These are phyloP conservation scores for Galeopsis tetrahit DNA, from an alignment of 257 asterid genomes.

Conservation along the genomic window DNA sequence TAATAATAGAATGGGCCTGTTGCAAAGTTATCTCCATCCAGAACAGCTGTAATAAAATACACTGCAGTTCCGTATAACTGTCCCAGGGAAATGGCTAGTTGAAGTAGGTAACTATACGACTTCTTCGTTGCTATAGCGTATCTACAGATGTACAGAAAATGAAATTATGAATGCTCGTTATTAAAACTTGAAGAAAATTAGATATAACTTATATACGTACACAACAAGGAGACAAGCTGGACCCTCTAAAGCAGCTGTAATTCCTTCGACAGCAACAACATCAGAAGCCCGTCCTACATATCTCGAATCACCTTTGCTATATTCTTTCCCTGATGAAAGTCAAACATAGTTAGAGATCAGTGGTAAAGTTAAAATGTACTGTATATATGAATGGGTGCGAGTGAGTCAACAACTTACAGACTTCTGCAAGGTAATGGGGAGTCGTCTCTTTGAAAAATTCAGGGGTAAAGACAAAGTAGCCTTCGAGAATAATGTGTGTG, in stretches of 20 bases:
- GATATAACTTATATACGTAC: conserved; percentile 47
- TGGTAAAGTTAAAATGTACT: not conserved
- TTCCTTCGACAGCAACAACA: conserved; percentile 77
- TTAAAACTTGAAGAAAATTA: not conserved
- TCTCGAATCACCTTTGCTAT: conserved; percentile 96
- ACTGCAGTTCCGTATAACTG: conserved; percentile 87
- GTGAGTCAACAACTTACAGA: conserved; percentile 63
- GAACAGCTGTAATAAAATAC: conserved; percentile 64
- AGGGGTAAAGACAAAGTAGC: conserved; percentile 81
- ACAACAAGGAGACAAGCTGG: conserved; percentile 79
- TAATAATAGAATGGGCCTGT: conserved; percentile 57
- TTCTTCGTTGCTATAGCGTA: conserved; percentile 82
- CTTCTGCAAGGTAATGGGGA: conserved; percentile 85
- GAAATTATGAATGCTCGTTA: not conserved
- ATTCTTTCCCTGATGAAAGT: conserved; percentile 84
- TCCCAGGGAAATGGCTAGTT: conserved; percentile 78
- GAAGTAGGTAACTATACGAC: conserved; percentile 71
- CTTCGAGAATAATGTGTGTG: conserved; percentile 87
- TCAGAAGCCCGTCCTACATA: conserved; percentile 77
- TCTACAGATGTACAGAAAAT: conserved; percentile 44
- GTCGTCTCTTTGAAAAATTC: conserved; percentile 68
- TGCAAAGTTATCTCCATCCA: conserved; percentile 93
- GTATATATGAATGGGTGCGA: not conserved
- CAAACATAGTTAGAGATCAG: not conserved
- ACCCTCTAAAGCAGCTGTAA: conserved; percentile 79